phyloP scores from a whole-genome alignment of 805 yeast genomes.

The Wickerhamomyces bovis region DNA sequence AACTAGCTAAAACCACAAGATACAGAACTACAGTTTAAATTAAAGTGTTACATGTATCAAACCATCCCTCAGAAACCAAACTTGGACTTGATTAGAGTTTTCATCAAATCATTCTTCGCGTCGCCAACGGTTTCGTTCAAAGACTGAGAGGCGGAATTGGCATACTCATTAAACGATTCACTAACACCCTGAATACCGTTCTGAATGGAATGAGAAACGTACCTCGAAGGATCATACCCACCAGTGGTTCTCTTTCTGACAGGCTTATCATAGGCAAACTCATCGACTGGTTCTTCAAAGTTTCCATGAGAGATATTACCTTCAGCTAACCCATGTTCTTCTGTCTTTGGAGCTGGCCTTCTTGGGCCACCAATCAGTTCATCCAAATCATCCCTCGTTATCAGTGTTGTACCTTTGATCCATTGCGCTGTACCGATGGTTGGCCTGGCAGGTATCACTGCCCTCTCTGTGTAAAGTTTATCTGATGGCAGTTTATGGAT shows the following conservation, averaged over 20 bases:
- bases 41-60: neutral
- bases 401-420: constrained; percentile 71
- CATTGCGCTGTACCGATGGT: constrained; percentile 72
- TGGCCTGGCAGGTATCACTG: constrained; percentile 74
- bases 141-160: constrained; percentile 46
- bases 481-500: constrained; percentile 34
- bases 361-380: constrained; percentile 66
- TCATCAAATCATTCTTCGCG: constrained; percentile 44
- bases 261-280: constrained; percentile 41
- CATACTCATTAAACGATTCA: constrained; percentile 51
- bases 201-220: constrained; percentile 39
- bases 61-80: constrained; percentile 37
- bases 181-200: constrained; percentile 48
- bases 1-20: too few relatives aligned
- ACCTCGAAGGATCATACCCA: constrained; percentile 36
- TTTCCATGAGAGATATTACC: constrained; percentile 27
- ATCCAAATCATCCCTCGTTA: constrained; percentile 60
- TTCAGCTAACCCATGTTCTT: constrained; percentile 52
- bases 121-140: constrained; percentile 46
- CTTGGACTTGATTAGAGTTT: constrained; percentile 46
- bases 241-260: constrained; percentile 31
- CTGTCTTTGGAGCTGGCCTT: constrained; percentile 52
- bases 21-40: too few relatives aligned
- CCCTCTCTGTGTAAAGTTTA: constrained; percentile 60
- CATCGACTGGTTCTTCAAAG: constrained; percentile 8